Evolutionary conservation across 2,329 filamentous ascomycete species (phyloP), one percentile per base, ranked within the genome.

Genomic region (Rhynchosporium graminicola): DNA sequence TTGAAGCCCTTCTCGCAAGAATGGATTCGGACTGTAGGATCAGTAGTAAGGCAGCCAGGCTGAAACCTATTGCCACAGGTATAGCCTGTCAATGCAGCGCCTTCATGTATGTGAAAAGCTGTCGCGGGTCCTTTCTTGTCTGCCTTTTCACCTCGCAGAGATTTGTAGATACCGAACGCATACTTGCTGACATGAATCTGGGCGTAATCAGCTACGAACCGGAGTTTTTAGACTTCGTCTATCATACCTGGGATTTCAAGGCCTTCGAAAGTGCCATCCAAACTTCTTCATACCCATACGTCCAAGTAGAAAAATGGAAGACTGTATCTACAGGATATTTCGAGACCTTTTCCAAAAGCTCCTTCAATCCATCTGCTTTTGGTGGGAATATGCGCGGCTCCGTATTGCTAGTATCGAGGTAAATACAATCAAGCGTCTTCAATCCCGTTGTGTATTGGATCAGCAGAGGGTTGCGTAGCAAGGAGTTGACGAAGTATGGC

Each of bases 251-350:
- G 3, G 87, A 88, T 5, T 84, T 77, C 0, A 97, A 78, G 10
- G 86, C 84, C 28, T 87, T 83, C 0, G 92, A 87, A 0, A 98
- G 77, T 0, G 91, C 89, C 63, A 92, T 79, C 92, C 92, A 97
- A 0, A 97, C 92, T 58, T 96, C 90, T 73, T 98, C 93, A 66
- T 97, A 97, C 0, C 90, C 91, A 72, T 95, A 95, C 0, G 94
- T 97, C 92, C 93, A 97, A 0, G 92, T 85, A 61, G 92, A 85
- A 51, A 98, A 82, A 74, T 96, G 90, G 70, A 97, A 97, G 0
- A 89, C 74, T 0, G 92, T 96, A 45, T 91, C 84, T 1, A 79
- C 65, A 0, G 92, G 88, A 73, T 94, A 96, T 29, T 77, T 72
- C 0, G 77, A 74, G 0, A 97, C 81, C 67, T 92, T 89, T 4